Base-by-base conservation (phyloP, 345 rosid genomes). In the Moricandia arvensis region DNA sequence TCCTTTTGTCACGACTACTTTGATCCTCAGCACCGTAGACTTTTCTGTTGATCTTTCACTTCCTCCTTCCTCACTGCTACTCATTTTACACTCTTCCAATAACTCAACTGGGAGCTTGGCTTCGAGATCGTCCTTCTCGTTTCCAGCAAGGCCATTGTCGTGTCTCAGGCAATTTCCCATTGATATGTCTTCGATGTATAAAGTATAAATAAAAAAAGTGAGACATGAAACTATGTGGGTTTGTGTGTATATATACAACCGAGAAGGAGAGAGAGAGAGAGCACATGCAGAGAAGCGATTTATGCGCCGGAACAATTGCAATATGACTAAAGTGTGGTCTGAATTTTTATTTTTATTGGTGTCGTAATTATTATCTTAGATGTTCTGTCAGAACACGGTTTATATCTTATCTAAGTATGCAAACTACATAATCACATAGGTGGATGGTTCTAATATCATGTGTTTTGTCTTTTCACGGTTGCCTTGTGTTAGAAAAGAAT, bases 241-340 rank as follows among this genome's bases (percentile, higher is more conserved):
- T 63, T 45, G 8, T 31, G 47, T 59, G 47, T 62, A 47, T 8
- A 51, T 60, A 15, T 13, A 33, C 43, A 47, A 59, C 5, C 24
- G 49, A 26, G 35, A 45, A 8, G 49, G 6, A 55, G 37, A 51
- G 51, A 77, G 51, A 77, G 68, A 54, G 58, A 54, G 75, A 34
- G 79, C 88, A 89, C 94, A 85, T 86, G 89, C 27, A 60, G 60
- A 67, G 49, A 47, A 63, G 77, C 91, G 82, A 53, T 27, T 74
- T 59, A 81, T 79, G 72, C 94, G 90, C 80, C 91, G 89, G 65
- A 29, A 75, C 80, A 58, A 58, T 80, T 29, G 82, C 66, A 41
- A 69, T 35, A 21, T 21, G 37, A 37, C 66, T 58, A 68, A 62
- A 21, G 73, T 26, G 74, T 53, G 73, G 61, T 73, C 72, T 73